These are phyloP conservation scores for Exophiala calicioides DNA, from an alignment of 2,329 filamentous ascomycete genomes.

Conservation along the genomic window DNA sequence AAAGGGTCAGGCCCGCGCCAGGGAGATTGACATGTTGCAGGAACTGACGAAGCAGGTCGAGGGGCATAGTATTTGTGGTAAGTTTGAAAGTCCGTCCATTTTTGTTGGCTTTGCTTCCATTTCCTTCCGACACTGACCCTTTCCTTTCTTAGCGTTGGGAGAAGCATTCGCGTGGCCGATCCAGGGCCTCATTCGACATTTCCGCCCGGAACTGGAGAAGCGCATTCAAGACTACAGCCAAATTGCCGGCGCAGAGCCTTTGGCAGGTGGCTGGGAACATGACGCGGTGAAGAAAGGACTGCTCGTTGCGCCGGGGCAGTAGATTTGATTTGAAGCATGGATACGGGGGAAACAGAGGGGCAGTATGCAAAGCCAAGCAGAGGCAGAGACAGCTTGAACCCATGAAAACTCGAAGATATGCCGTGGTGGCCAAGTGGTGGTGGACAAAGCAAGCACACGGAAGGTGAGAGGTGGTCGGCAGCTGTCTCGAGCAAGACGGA, in stretches of 20 bases:
- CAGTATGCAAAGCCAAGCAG: too few species aligned
- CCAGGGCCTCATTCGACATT: slow-evolving; percentile 96
- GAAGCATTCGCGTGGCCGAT: slow-evolving; percentile 99
- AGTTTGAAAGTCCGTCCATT: too few species aligned
- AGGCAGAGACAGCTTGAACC: too few species aligned
- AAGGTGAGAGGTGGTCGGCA: too few species aligned
- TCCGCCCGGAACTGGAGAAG: slow-evolving; percentile 91
- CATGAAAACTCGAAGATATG: too few species aligned
- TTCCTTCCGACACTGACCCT: slow-evolving; percentile 4
- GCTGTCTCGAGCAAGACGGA: too few species aligned
- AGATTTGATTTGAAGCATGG: not conserved
- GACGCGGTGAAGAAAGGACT: slow-evolving; percentile 74
- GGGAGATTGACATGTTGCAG: slow-evolving; percentile 99
- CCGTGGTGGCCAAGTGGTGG: too few species aligned
- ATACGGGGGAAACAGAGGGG: too few species aligned
- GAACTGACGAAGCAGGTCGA: slow-evolving; percentile 99
- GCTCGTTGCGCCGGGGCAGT: slow-evolving; percentile 87
- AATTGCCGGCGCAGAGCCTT: slow-evolving; percentile 67
- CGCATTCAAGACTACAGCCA: slow-evolving; percentile 79
- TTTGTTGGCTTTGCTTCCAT: not conserved
- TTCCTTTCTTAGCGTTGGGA: slow-evolving; percentile 67
- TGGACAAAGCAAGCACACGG: too few species aligned
- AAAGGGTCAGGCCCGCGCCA: slow-evolving; percentile 79
- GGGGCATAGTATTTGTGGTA: slow-evolving; percentile 97
- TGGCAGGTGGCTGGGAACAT: slow-evolving; percentile 86